Evolutionary conservation across 1,284 basidiomycete species (phyloP).

Genomic region (Trametes pubescens): DNA sequence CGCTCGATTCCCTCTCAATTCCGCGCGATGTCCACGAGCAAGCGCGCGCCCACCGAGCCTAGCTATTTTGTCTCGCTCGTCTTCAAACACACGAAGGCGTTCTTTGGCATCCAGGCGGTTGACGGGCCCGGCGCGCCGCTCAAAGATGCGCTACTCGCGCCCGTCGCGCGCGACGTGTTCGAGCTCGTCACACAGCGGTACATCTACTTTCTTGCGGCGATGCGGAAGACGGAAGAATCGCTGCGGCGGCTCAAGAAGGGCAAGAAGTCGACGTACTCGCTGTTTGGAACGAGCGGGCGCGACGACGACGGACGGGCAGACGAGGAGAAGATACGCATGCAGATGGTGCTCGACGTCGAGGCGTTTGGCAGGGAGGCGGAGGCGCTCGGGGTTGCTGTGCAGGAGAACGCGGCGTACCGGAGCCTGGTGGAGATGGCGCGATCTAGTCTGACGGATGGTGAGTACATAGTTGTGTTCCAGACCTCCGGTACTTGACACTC

Average conservation of each 20-base stretch:
- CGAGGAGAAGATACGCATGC: constrained; percentile 66
- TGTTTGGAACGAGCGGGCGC: constrained; percentile 56
- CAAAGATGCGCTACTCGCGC: constrained; percentile 56
- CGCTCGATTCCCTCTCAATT: constrained; percentile 90
- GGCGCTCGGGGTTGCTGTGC: constrained; percentile 71
- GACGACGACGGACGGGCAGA: constrained; percentile 76
- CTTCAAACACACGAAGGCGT: constrained; percentile 82
- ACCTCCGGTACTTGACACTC: neutral
- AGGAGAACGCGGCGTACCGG: constrained; percentile 60
- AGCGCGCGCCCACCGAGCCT: constrained; percentile 73
- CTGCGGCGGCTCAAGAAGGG: constrained; percentile 82
- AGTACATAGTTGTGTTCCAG: neutral
- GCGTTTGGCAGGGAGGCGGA: constrained; percentile 82
- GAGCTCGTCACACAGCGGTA: too few species aligned
- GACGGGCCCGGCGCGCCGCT: constrained; percentile 66
- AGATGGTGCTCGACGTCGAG: constrained; percentile 89
- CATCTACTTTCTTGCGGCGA: constrained; percentile 65
- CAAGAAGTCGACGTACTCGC: constrained; percentile 80
- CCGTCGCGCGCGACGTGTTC: too few species aligned
- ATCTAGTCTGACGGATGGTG: constrained; percentile 44
- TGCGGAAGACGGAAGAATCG: constrained; percentile 66
- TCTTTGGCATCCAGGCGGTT: constrained; percentile 70
- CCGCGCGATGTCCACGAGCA: constrained; percentile 77
- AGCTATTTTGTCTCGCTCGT: constrained; percentile 88
- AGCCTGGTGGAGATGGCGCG: constrained; percentile 70